Evolutionary conservation across 2,329 filamentous ascomycete genomes (phyloP).

Genomic region (Phyllosticta citriasiana): DNA sequence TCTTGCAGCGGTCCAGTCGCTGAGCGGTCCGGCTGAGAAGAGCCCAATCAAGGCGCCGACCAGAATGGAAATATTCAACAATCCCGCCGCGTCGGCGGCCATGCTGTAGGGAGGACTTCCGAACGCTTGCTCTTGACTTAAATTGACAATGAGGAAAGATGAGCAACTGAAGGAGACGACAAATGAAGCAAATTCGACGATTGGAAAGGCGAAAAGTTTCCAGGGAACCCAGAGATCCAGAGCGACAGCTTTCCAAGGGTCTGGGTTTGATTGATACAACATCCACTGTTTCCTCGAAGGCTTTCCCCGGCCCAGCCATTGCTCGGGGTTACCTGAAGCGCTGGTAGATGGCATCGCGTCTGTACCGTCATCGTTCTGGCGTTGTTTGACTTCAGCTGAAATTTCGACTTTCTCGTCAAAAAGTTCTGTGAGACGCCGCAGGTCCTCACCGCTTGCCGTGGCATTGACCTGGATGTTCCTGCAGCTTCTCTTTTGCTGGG

Average conservation of each 20-base stretch:
- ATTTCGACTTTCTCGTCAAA: slow-evolving; percentile 17
- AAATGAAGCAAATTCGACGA: slow-evolving; percentile 53
- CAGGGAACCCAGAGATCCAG: slow-evolving; percentile 51
- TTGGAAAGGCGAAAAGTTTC: slow-evolving; percentile 53
- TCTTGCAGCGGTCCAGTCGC: slow-evolving; percentile 47
- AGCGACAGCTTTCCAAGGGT: slow-evolving; percentile 37
- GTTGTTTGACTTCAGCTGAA: slow-evolving; percentile 16
- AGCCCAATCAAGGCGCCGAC: slow-evolving; percentile 46
- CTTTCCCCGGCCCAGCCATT: slow-evolving; percentile 43
- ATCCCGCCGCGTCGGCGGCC: slow-evolving; percentile 40
- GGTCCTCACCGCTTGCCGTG: slow-evolving; percentile 3
- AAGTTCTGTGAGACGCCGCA: neutral
- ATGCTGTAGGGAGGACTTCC: slow-evolving; percentile 47
- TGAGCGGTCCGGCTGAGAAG: slow-evolving; percentile 44
- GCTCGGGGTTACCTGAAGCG: slow-evolving; percentile 37
- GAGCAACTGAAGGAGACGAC: slow-evolving; percentile 51
- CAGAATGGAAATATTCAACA: slow-evolving; percentile 49
- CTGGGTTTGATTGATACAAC: slow-evolving; percentile 40
- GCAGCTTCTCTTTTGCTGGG: neutral
- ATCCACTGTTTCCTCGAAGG: slow-evolving; percentile 49
- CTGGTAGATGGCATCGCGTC: slow-evolving; percentile 22
- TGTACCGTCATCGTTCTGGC: slow-evolving; percentile 14
- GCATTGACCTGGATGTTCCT: slow-evolving; percentile 18
- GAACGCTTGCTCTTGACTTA: slow-evolving; percentile 48
- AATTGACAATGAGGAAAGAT: slow-evolving; percentile 49